These are phyloP conservation scores for Zymoseptoria brevis DNA, from an alignment of 2,329 filamentous ascomycete species.

Conservation along the genomic window DNA sequence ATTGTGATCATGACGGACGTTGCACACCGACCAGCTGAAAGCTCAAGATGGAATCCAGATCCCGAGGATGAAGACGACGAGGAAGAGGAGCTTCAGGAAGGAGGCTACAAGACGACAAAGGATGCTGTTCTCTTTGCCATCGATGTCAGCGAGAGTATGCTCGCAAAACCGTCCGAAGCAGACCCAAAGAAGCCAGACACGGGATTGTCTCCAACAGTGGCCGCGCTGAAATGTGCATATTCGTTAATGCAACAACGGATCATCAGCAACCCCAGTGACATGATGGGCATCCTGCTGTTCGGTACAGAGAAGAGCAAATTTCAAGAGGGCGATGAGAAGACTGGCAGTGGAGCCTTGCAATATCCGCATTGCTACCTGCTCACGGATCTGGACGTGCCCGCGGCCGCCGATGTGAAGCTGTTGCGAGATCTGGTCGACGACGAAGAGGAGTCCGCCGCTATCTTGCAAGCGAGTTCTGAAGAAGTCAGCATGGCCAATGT, in stretches of 20 bases:
- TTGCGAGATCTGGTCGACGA: conserved; percentile 71
- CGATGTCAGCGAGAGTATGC: conserved; percentile 81
- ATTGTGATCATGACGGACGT: conserved; percentile 1
- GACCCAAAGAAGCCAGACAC: conserved; percentile 67
- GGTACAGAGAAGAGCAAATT: conserved; percentile 81
- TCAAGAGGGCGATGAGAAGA: conserved; percentile 55
- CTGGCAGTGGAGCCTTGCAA: conserved; percentile 46
- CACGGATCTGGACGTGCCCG: conserved; percentile 78
- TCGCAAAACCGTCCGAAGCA: conserved; percentile 55
- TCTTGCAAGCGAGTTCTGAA: conserved; percentile 63
- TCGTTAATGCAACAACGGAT: conserved; percentile 97
- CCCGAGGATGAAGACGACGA: conserved; percentile 54
- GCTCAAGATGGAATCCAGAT: conserved; percentile 25
- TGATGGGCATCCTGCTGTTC: conserved; percentile 92
- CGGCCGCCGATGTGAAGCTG: conserved; percentile 75
- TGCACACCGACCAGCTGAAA: conserved; percentile 14
- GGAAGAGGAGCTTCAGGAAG: conserved; percentile 60
- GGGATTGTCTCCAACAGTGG: conserved; percentile 64
- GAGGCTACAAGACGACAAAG: conserved; percentile 79
- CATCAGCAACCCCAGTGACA: conserved; percentile 90
- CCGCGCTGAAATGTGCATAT: conserved; percentile 88
- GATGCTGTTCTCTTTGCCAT: conserved; percentile 98
- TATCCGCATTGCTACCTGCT: conserved; percentile 93
- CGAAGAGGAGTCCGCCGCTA: conserved; percentile 59
- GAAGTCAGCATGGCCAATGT: conserved; percentile 76